Evolutionary conservation across 768 basidiomycete species (phyloP).

Genomic region (Clitopilus hobsonii): DNA sequence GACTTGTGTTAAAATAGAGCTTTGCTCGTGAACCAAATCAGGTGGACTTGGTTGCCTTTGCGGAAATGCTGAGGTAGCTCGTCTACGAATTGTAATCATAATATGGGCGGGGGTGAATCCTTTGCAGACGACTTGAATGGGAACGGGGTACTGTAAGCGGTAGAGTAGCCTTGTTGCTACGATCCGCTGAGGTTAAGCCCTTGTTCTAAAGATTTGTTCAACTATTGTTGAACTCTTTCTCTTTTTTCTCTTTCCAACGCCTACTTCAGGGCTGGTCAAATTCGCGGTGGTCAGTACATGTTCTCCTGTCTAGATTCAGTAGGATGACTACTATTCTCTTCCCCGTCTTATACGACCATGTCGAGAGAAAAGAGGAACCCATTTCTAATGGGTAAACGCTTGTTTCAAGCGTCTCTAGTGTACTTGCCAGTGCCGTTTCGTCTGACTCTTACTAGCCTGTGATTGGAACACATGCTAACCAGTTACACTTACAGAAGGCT

Average conservation of each 20-base stretch:
- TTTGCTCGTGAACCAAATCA: slow-evolving; percentile 68
- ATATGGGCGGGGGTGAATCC: slow-evolving; percentile 71
- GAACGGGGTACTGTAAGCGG: slow-evolving; percentile 73
- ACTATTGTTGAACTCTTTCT: slow-evolving; percentile 37
- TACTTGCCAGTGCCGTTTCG: slow-evolving; percentile 88
- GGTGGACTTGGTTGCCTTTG: slow-evolving; percentile 39
- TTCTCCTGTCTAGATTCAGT: slow-evolving; percentile 6
- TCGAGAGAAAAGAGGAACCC: slow-evolving; percentile 72
- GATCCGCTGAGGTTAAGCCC: slow-evolving; percentile 74
- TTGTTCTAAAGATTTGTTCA: slow-evolving; percentile 69
- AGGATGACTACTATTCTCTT: slow-evolving; percentile 79
- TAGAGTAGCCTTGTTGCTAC: slow-evolving; percentile 78
- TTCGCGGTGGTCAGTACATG: background rate
- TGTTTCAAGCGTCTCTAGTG: slow-evolving; percentile 53
- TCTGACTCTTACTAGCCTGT: slow-evolving; percentile 44
- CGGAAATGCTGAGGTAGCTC: slow-evolving; percentile 52
- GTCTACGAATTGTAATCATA: slow-evolving; percentile 55
- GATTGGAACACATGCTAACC: slow-evolving; percentile 4
- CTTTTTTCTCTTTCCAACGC: slow-evolving; percentile 26
- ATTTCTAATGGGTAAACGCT: slow-evolving; percentile 72
- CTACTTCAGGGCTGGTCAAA: slow-evolving; percentile 36
- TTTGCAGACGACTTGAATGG: slow-evolving; percentile 78
- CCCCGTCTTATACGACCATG: slow-evolving; percentile 91
- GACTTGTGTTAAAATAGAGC: slow-evolving; percentile 62
- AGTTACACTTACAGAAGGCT: background rate